Evolutionary conservation across 2,329 filamentous ascomycete genomes (phyloP).

Genomic region (Hymenoscyphus occultus): DNA sequence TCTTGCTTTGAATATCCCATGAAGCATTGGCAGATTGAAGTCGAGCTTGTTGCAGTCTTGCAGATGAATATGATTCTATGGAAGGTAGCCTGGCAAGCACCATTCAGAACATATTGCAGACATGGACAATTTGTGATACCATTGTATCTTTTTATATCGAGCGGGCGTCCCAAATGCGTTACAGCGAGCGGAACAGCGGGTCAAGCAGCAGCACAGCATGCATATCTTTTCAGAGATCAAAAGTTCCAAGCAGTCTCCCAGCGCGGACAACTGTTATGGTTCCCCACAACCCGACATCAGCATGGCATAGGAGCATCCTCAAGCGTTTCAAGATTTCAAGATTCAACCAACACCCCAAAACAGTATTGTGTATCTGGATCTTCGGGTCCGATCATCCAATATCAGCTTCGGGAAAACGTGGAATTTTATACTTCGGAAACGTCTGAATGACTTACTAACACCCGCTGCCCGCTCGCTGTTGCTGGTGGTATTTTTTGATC

Average conservation of each 20-base stretch:
- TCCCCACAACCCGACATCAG: not conserved
- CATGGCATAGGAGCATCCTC: no score
- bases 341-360: no score
- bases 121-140: constrained; percentile 27
- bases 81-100: constrained; percentile 54
- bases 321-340: no score
- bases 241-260: not conserved
- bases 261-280: not conserved
- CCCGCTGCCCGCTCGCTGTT: constrained; percentile 61
- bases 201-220: constrained; percentile 38
- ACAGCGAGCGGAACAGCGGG: constrained; percentile 54
- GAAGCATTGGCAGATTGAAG: constrained; percentile 46
- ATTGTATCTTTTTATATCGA: constrained; percentile 7
- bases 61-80: constrained; percentile 41
- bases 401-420: not conserved
- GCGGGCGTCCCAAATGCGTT: constrained; percentile 26
- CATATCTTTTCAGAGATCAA: constrained; percentile 1
- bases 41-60: constrained; percentile 58
- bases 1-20: constrained; percentile 29
- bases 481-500: constrained; percentile 36
- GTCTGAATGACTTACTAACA: constrained; percentile 41
- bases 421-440: constrained; percentile 12
- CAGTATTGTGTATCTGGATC: no score
- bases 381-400: not conserved
- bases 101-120: constrained; percentile 37